These are phyloP conservation scores for Peronospora belbahrii DNA, from an alignment of 352 stramenopile genomes.

Conservation along the genomic window DNA sequence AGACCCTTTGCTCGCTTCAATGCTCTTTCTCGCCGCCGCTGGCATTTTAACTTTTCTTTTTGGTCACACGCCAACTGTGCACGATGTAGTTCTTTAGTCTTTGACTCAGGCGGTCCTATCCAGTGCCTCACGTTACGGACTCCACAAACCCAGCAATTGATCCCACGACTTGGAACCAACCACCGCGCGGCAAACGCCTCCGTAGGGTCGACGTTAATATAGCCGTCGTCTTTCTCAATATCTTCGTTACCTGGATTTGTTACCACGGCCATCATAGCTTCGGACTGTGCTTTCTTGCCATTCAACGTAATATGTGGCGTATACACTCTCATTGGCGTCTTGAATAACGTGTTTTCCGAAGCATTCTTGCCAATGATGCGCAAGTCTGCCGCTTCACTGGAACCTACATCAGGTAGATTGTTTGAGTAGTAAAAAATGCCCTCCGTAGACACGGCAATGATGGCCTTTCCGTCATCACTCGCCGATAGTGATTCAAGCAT, in stretches of 20 bases:
- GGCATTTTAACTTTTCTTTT: slow-evolving; percentile 11
- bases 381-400: slow-evolving; percentile 21
- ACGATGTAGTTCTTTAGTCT: slow-evolving; percentile 15
- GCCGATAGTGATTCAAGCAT: slow-evolving; percentile 63
- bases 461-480: slow-evolving; percentile 49
- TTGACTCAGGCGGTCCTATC: slow-evolving; percentile 33
- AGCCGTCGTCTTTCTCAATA: slow-evolving; percentile 41
- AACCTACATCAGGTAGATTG: slow-evolving; percentile 18
- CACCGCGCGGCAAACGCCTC: slow-evolving; percentile 56
- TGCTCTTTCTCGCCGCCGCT: slow-evolving; percentile 12
- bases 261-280: slow-evolving; percentile 65
- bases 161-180: slow-evolving; percentile 52
- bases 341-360: slow-evolving; percentile 56
- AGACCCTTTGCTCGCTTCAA: slow-evolving; percentile 9
- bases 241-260: slow-evolving; percentile 62
- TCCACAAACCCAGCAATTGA: slow-evolving; percentile 70
- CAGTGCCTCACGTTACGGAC: slow-evolving; percentile 69
- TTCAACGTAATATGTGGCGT: slow-evolving; percentile 21
- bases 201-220: slow-evolving; percentile 67
- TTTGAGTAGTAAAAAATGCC: slow-evolving; percentile 76
- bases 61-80: slow-evolving; percentile 8
- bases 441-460: slow-evolving; percentile 57
- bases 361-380: slow-evolving; percentile 64
- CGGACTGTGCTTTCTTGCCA: slow-evolving; percentile 5
- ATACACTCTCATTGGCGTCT: slow-evolving; percentile 70